A percentile compares a stretch with the other conserved stretches of the same genome.
These are phyloP conservation scores for Naganishia randhawae DNA, from an alignment of 768 basidiomycete genomes.

Conservation along the genomic window DNA sequence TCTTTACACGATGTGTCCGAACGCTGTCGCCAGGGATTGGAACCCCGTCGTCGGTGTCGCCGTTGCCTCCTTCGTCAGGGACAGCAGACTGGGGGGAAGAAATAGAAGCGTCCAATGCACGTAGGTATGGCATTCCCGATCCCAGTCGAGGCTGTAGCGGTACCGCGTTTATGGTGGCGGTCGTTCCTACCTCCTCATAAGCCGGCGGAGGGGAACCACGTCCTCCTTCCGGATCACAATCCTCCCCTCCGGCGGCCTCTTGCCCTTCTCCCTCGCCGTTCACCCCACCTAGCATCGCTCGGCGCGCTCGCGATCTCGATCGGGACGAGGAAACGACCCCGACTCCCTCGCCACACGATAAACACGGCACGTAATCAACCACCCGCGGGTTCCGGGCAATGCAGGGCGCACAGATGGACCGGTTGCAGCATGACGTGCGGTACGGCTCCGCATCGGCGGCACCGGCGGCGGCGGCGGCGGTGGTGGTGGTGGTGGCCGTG, in stretches of 20 bases:
- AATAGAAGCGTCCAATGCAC: too few species aligned
- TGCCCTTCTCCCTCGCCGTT: slow-evolving; percentile 35
- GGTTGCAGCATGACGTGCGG: slow-evolving; percentile 42
- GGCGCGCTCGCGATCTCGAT: too few species aligned
- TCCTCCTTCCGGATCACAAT: slow-evolving; percentile 19
- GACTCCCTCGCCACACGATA: slow-evolving; percentile 19
- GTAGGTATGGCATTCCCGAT: too few species aligned
- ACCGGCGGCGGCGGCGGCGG: too few species aligned
- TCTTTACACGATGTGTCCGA: slow-evolving; percentile 34
- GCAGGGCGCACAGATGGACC: slow-evolving; percentile 43
- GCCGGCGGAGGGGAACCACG: not conserved
- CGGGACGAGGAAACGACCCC: not conserved
- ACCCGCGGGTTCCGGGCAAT: slow-evolving; percentile 41
- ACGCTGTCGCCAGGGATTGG: too few species aligned
- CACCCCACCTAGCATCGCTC: too few species aligned
- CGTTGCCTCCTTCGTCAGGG: too few species aligned
- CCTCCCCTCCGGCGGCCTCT: slow-evolving; percentile 39
- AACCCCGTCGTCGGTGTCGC: too few species aligned
- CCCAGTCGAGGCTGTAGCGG: too few species aligned
- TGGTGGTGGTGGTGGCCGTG: too few species aligned
- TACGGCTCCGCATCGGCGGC: too few species aligned
- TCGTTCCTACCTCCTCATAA: slow-evolving; percentile 18
- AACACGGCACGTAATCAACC: slow-evolving; percentile 40
- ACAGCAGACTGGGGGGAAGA: too few species aligned
- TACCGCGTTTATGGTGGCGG: slow-evolving; percentile 33